Evolutionary conservation across 306 rosid genomes (phyloP), one percentile per base, ranked within the genome.

Genomic region (Castanea sativa): DNA sequence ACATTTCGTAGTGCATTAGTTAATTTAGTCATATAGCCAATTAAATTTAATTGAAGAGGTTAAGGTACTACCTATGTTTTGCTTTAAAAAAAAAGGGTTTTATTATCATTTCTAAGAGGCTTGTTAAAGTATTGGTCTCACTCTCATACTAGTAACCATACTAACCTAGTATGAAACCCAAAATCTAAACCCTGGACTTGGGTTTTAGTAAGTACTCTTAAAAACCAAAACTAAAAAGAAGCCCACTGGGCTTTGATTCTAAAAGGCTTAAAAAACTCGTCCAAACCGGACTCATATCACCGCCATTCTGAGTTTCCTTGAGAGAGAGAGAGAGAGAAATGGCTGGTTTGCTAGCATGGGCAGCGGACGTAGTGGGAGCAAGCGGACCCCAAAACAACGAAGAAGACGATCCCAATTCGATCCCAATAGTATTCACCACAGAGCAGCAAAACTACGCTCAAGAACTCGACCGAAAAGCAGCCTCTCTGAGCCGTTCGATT

Each of bases 291-390:
- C 27, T 67, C 27, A 13, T 21, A 10, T 60, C 18, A 6, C 53
- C 7, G 73, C 25, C 53, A 8, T 25, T 6, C 51, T 35, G 33
- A 77, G 70, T 51, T 53, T 3, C 55, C 53, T 30, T n/a, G n/a
- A 0, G 19, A 78, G 45, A 4, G 15, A 8, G 29, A 27, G 29
- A 2, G 68, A n/a, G 61, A 29, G 77, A 72, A 32, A 94, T 94
- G 99, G 99, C 98, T 3, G 98, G 99, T 70, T 78, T 92, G 76
- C 85, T 95, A 45, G 98, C 99, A 68, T 95, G 99, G 99, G 99
- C 99, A 41, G 98, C 98, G 4, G 97, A 94, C 68, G 98, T 92
- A 8, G 99, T 93, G 12, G 93, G 92, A 23, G 90, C 87, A 1
- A 92, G 92, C 9, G 90, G 85, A 1, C 73, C 73, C 16, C 86